Percentiles rank a stretch among this genome's conserved stretches.
phyloP scores from a whole-genome alignment of 352 stramenopile species.

The Plasmopara muralis region DNA sequence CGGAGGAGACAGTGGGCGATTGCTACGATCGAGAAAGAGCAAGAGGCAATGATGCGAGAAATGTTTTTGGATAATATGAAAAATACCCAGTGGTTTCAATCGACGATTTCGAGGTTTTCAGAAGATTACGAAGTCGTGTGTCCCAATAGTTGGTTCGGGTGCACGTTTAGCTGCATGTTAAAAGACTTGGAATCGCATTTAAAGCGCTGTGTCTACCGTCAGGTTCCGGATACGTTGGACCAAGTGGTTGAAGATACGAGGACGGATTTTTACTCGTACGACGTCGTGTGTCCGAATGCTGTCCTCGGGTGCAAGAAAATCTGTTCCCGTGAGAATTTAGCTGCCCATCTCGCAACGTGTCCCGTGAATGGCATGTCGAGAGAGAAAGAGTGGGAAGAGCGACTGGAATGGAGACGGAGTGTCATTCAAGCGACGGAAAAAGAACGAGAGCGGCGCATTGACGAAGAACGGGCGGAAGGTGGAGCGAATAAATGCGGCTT shows the following conservation, averaged over 20 bases:
- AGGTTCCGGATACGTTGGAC: slow-evolving; percentile 70
- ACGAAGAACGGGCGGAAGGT: slow-evolving; percentile 38
- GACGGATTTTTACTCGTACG: slow-evolving; percentile 74
- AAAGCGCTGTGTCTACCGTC: slow-evolving; percentile 56
- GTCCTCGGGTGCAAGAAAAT: slow-evolving; percentile 76
- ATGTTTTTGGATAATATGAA: slow-evolving; percentile 87
- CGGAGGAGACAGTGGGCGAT: slow-evolving; percentile 67
- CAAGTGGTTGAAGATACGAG: slow-evolving; percentile 46
- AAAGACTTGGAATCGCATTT: slow-evolving; percentile 69
- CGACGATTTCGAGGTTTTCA: slow-evolving; percentile 68
- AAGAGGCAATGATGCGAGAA: slow-evolving; percentile 71
- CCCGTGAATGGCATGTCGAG: slow-evolving; percentile 61
- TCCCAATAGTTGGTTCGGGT: slow-evolving; percentile 84
- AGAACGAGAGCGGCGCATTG: slow-evolving; percentile 61
- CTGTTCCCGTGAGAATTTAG: slow-evolving; percentile 64
- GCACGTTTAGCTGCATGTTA: slow-evolving; percentile 79
- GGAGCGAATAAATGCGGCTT: slow-evolving; percentile 24
- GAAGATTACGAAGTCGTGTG: slow-evolving; percentile 83
- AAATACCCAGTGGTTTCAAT: slow-evolving; percentile 86
- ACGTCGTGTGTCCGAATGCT: slow-evolving; percentile 79
- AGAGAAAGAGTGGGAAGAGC: slow-evolving; percentile 75
- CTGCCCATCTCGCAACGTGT: slow-evolving; percentile 54
- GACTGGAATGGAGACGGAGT: slow-evolving; percentile 50
- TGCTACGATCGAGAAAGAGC: slow-evolving; percentile 72
- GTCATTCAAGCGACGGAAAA: slow-evolving; percentile 71